Conservation (phyloP, 2,329 filamentous ascomycete genomes). For the Colletotrichum caudatum region DNA sequence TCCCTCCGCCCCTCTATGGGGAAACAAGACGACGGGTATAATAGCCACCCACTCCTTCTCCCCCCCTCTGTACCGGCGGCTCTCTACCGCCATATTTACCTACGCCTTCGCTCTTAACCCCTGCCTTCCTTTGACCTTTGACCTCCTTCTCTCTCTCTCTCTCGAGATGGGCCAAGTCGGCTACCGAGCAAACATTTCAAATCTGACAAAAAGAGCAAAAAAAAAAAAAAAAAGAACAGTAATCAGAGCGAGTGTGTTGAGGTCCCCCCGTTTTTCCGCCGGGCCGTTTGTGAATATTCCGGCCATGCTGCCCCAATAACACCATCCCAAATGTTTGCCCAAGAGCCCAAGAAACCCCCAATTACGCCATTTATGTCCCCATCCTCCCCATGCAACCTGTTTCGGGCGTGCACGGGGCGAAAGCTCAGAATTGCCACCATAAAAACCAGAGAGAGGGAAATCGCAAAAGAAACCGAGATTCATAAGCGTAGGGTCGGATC, state of each 20-base stretch:
- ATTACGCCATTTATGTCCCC: slow-evolving; percentile 37
- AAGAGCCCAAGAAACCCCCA: slow-evolving; percentile 21
- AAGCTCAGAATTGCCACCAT: slow-evolving; percentile 16
- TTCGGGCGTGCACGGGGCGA: slow-evolving; percentile 1
- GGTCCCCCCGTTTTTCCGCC: slow-evolving; percentile 17
- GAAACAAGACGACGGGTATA: slow-evolving; percentile 35
- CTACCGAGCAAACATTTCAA: not conserved
- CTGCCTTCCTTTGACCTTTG: not conserved
- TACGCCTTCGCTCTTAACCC: not conserved
- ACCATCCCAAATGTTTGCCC: slow-evolving; percentile 6
- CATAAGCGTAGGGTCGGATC: not conserved
- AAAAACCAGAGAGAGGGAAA: slow-evolving; percentile 1
- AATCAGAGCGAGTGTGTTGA: slow-evolving; percentile 38
- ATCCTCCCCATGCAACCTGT: not conserved
- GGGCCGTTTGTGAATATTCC: slow-evolving; percentile 7
- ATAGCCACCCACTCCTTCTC: slow-evolving; percentile 32
- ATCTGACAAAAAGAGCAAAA: not conserved
- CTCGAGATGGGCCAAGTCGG: not conserved
- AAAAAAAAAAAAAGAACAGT: slow-evolving; percentile 12
- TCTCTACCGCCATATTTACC: not conserved
- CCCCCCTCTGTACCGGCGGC: not conserved
- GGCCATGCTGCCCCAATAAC: slow-evolving; percentile 34
- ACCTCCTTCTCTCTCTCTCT: not conserved
- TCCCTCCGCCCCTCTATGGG: not conserved
- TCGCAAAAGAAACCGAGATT: slow-evolving; percentile 6